Conservation (phyloP, 2,329 filamentous ascomycete genomes). For the Sclerotinia spermophila region DNA sequence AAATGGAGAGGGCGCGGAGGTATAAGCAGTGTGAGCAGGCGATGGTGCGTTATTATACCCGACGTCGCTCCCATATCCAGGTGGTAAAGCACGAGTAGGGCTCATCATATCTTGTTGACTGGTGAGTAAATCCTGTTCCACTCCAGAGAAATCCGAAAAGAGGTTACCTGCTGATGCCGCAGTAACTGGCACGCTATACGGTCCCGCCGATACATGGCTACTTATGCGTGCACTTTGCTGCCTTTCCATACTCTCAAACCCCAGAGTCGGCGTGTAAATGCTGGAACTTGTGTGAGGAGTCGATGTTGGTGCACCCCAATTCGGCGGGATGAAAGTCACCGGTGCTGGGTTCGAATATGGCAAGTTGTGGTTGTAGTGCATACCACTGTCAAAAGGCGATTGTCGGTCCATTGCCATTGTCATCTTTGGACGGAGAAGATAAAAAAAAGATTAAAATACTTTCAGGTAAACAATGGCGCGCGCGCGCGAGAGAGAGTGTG, state of each 20-base stretch:
- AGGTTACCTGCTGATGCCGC: slow-evolving; percentile 70
- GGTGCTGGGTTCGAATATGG: slow-evolving; percentile 52
- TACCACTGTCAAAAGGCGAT: slow-evolving; percentile 53
- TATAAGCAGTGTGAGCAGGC: slow-evolving; percentile 35
- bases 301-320: slow-evolving; percentile 75
- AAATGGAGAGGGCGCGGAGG: slow-evolving; percentile 57
- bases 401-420: slow-evolving; percentile 96
- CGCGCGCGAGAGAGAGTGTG: too few species aligned
- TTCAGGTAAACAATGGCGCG: slow-evolving; percentile 8
- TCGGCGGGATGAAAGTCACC: slow-evolving; percentile 54
- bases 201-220: slow-evolving; percentile 59
- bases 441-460: slow-evolving; percentile 18
- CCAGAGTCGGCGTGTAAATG: slow-evolving; percentile 59
- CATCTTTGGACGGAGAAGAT: slow-evolving; percentile 49
- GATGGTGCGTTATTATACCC: slow-evolving; percentile 64
- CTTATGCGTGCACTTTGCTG: slow-evolving; percentile 57
- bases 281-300: slow-evolving; percentile 47
- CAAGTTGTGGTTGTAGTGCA: slow-evolving; percentile 74
- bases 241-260: slow-evolving; percentile 55
- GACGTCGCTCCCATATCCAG: slow-evolving; percentile 64
- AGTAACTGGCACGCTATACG: slow-evolving; percentile 67
- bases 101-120: slow-evolving; percentile 70
- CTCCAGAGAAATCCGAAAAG: slow-evolving; percentile 53
- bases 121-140: slow-evolving; percentile 62
- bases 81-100: slow-evolving; percentile 56